Percentiles rank a stretch among this genome's conserved stretches.
phyloP scores from a whole-genome alignment of 2,329 filamentous ascomycete species.

The Aureobasidium sp. region DNA sequence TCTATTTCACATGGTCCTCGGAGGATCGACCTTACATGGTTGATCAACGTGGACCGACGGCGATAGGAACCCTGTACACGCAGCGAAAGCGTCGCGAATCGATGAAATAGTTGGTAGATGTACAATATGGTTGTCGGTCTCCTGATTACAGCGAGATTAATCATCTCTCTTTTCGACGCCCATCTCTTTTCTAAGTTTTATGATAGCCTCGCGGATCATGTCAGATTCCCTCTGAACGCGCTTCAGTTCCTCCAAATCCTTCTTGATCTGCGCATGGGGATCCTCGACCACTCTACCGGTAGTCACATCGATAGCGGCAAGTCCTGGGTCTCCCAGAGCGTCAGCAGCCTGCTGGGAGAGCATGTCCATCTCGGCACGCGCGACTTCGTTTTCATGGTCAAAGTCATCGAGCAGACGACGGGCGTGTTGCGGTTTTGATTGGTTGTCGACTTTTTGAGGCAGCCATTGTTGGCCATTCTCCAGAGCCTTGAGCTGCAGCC shows the following conservation, averaged over 20 bases:
- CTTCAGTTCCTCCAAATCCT: conserved; percentile 8
- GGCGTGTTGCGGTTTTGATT: neutral
- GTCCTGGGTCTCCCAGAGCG: conserved; percentile 4
- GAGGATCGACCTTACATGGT: neutral
- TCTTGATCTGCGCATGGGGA: neutral
- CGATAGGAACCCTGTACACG: neutral
- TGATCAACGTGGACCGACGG: neutral
- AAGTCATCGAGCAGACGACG: conserved; percentile 10
- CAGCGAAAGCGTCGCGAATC: neutral
- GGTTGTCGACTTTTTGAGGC: neutral
- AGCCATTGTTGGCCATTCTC: conserved; percentile 11
- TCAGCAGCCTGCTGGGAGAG: neutral
- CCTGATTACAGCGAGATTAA: neutral
- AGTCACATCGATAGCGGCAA: neutral
- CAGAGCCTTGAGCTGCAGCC: conserved; percentile 16
- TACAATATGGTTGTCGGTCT: neutral
- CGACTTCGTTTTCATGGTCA: conserved; percentile 8
- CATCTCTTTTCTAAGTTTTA: conserved; percentile 5
- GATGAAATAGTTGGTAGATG: neutral
- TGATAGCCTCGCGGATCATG: neutral
- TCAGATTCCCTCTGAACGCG: conserved; percentile 1
- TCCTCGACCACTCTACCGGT: conserved; percentile 3
- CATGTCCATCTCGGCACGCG: conserved; percentile 5
- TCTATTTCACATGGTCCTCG: too few relatives aligned
- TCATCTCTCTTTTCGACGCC: neutral